Evolutionary conservation across 2,329 filamentous ascomycete genomes (phyloP), one percentile per base, ranked within the genome.

Genomic region (Lasiodiplodia hormozganensis): DNA sequence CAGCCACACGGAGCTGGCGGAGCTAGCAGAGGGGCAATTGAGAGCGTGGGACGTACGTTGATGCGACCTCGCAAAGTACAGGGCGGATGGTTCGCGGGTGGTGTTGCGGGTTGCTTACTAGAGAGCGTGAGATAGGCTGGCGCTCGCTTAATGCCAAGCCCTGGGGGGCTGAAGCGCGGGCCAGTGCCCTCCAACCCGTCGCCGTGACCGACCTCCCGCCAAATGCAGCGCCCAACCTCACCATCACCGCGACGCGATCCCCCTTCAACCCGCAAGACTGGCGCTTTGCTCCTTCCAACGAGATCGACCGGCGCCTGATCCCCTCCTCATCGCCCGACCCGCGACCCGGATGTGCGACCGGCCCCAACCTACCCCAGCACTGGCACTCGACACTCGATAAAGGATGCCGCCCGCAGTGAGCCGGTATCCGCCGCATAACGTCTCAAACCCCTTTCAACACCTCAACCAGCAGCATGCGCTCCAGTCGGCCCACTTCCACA

Each of bases 401-500:
- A 74, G 54, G 52, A 90, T 89, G 87, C 85, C 87, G 77, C 86
- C 86, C 76, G 84, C 85, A 71, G 84, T 85, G 74, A 83, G 83
- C 76, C 83, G 87, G 75, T 89, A 87, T 77, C 85, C 84, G 76
- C 85, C 80, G 76, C 87, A 83, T 77, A 86, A 84, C 75, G 80
- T 88, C 71, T 86, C 84, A 54, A 87, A 86, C 71, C 87, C 87
- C 31, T 90, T 89, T 77, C 80, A 84, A 56, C 85, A 88, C 72
- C 80, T 88, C 65, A 86, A 86, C 72, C 84, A 82, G 72, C 82
- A 78, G 14, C 77, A 78, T 67, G 68, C 75, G 25, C 73, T 77
- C 57, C 75, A 75, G 21, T 72, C 74, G 31, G 40, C 74, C 72
- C 79, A 84, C 72, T 76, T 85, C 70, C 79, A 82, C 72, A 74